Conservation (phyloP, 371 early-diverging fungal genomes). For the Mortierella polycephala region DNA sequence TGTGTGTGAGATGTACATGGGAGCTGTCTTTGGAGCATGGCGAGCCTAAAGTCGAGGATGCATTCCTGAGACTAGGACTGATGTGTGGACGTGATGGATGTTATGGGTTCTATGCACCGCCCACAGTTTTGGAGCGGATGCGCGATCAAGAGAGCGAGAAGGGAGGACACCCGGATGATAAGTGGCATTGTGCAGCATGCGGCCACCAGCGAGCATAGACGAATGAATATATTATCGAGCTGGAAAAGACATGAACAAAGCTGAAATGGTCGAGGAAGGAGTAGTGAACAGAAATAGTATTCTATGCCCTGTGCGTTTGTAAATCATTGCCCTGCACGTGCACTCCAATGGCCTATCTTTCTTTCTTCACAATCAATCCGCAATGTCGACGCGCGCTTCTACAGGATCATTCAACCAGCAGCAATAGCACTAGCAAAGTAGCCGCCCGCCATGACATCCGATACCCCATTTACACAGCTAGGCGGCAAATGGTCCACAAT, state of each 20-base stretch:
- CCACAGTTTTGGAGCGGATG: slow-evolving; percentile 7
- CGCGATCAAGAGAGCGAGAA: not conserved
- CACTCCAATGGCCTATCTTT: too few species aligned
- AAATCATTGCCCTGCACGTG: too few species aligned
- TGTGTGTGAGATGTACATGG: slow-evolving; percentile 13
- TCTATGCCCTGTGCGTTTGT: too few species aligned
- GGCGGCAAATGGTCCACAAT: slow-evolving; percentile 20
- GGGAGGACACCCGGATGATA: not conserved
- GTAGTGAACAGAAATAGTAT: too few species aligned
- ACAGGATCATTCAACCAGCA: too few species aligned
- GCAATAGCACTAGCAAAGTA: too few species aligned
- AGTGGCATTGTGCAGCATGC: slow-evolving; percentile 33
- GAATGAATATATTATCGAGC: too few species aligned
- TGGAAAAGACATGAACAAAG: not conserved
- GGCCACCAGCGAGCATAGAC: slow-evolving; percentile 3
- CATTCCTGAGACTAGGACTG: slow-evolving; percentile 21
- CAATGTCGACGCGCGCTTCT: too few species aligned
- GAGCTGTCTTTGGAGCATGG: not conserved
- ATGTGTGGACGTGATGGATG: slow-evolving; percentile 14
- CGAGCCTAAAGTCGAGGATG: not conserved
- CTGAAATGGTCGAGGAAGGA: too few species aligned
- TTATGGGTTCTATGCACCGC: slow-evolving; percentile 34
- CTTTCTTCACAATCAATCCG: too few species aligned
- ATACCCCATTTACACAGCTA: not conserved
- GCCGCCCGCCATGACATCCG: not conserved